Percentiles rank a stretch among this genome's conserved stretches.
These are phyloP conservation scores for Asclepias syriaca DNA, from an alignment of 257 asterid species.

Conservation along the genomic window DNA sequence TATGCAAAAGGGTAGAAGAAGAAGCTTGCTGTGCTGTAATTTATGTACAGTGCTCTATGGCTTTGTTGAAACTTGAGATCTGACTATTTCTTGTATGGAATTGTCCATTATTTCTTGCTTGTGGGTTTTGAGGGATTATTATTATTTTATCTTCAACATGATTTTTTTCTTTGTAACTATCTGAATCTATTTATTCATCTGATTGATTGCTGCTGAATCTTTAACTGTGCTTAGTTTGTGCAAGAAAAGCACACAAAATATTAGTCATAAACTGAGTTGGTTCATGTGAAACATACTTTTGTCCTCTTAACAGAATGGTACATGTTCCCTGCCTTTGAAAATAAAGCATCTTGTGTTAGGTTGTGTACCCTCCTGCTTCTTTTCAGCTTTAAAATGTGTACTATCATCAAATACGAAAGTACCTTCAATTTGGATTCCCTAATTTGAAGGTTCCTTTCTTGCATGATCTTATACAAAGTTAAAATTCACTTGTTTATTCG, in stretches of 20 bases:
- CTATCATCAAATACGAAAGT: too few relatives aligned
- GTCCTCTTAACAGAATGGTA: background rate
- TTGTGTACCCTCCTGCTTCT: too few relatives aligned
- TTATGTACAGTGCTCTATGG: conserved; percentile 66
- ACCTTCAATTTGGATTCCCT: background rate
- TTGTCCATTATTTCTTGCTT: background rate
- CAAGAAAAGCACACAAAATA: too few relatives aligned
- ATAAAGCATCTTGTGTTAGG: too few relatives aligned
- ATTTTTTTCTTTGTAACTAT: background rate
- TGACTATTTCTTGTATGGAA: too few relatives aligned
- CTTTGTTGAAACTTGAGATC: conserved; percentile 18
- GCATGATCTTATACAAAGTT: too few relatives aligned
- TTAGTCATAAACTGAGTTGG: background rate
- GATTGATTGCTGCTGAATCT: background rate
- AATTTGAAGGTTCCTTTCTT: too few relatives aligned
- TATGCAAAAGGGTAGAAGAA: too few relatives aligned
- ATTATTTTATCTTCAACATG: too few relatives aligned
- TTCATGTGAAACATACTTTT: background rate
- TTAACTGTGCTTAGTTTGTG: too few relatives aligned
- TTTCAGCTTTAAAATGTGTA: too few relatives aligned
- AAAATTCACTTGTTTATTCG: too few relatives aligned
- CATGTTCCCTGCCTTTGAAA: background rate
- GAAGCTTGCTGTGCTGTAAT: conserved; percentile 39
- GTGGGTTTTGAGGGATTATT: conserved; percentile 6
- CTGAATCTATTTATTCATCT: background rate